Base-by-base conservation (phyloP, 2,329 filamentous ascomycete species). In the Scytalidium lignicola region DNA sequence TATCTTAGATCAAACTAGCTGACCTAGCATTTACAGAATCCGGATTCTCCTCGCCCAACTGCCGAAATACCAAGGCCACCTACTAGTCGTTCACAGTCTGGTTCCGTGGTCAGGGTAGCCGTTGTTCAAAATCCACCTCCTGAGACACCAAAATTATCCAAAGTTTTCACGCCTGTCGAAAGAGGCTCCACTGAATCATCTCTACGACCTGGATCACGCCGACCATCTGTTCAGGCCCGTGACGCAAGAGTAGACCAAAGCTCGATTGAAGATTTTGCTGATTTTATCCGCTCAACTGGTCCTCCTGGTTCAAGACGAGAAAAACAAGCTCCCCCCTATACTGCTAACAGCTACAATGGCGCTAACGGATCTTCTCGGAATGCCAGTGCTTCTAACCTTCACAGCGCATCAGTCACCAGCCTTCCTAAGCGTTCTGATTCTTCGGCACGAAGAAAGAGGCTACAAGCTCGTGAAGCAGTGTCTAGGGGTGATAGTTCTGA, bases 201-300 rank as follows among this genome's bases (percentile, higher is more conserved):
- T 15, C 4, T 37, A 13, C 48, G 45, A 44, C 46, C 50, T 10
- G 58, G 51, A 13, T 52, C 60, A 19, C 57, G 51, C 44, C 17
- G 55, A 7, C 55, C 60, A 17, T 45, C 55, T 3, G 54, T 60
- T 44, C 58, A 64, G 46, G 82, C 90, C 20, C 80, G 90, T 54
- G 90, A 96, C 56, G 83, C 90, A 1, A 79, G 86, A 53, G 74
- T 87, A 8, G 76, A 82, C 9, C 74, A 76, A 4, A 86, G 91
- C 53, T 89, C 89, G 0, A 80, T 86, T 8, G 76, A 83, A 42
- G 91, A 96, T 60, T 89, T 96, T 69, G 88, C 90, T 19, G 86
- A 95, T 51, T 96, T 96, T 64, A 89, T 95, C 60, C 85, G 89
- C 51, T 88, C 86, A 1, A 95, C 90, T 23, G 90, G 89, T 2